Evolutionary conservation across 805 yeast species (phyloP).

Genomic region (Saccharomyces jurei): DNA sequence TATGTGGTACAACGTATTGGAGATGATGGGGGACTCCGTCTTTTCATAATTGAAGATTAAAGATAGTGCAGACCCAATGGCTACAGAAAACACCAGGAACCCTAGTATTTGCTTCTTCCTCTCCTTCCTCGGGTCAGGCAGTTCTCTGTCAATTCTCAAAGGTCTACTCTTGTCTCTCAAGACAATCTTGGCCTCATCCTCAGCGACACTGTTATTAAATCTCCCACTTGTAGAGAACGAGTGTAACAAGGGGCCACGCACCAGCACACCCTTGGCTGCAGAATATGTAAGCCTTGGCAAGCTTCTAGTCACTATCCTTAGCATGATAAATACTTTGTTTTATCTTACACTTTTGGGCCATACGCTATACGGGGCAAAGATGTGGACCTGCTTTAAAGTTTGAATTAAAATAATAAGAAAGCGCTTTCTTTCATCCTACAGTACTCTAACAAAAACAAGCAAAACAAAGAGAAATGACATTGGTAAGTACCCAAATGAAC

Average conservation of each 20-base stretch:
- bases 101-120: constrained; percentile 43
- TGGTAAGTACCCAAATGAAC: background rate
- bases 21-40: constrained; percentile 78
- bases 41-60: constrained; percentile 90
- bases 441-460: background rate
- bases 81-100: constrained; percentile 45
- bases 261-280: constrained; percentile 3
- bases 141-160: constrained; percentile 64
- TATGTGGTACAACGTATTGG: constrained; percentile 76
- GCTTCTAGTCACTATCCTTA: constrained; percentile 2
- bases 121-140: constrained; percentile 71
- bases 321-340: constrained; percentile 2
- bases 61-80: constrained; percentile 47
- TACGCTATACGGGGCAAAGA: background rate
- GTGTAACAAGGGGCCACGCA: background rate
- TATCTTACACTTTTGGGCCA: background rate
- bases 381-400: background rate
- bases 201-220: background rate
- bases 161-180: constrained; percentile 30
- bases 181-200: constrained; percentile 9
- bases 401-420: background rate
- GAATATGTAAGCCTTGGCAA: constrained; percentile 3
- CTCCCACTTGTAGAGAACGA: background rate
- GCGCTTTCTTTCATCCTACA: background rate
- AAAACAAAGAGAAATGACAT: background rate